A percentile compares a stretch with the other conserved stretches of the same genome.
phyloP scores from a whole-genome alignment of 441 rosid species.

The Pelargonium australe region DNA sequence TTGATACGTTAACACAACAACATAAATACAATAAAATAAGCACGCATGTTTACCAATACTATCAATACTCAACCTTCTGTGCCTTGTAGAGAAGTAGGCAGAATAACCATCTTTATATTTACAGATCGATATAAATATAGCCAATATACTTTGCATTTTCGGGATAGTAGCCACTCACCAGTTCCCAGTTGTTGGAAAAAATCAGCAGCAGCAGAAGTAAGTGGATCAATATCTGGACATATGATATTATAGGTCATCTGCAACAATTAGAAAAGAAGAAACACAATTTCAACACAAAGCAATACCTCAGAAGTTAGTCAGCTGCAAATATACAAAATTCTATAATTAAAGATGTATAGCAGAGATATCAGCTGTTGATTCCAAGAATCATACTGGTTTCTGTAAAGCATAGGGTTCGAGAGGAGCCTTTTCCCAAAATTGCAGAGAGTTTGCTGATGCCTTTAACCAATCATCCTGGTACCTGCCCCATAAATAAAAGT shows the following conservation, averaged over 20 bases:
- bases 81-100: slow-evolving; percentile 1
- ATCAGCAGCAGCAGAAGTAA: slow-evolving; percentile 87
- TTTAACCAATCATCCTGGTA: slow-evolving; percentile 99
- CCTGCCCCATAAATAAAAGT: slow-evolving; percentile 34
- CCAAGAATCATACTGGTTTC: slow-evolving; percentile 61
- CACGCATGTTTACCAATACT: not conserved
- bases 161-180: slow-evolving; percentile 40
- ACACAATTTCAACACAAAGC: slow-evolving; percentile 2
- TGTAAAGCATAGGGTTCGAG: slow-evolving; percentile 88
- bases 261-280: slow-evolving; percentile 30
- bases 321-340: slow-evolving; percentile 1
- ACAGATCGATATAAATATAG: slow-evolving; percentile 1
- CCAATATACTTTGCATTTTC: slow-evolving; percentile 9
- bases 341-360: slow-evolving; percentile 10
- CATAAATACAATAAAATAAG: not conserved
- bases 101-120: not conserved
- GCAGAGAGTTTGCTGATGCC: slow-evolving; percentile 76
- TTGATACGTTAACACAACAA: not conserved
- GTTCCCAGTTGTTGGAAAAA: slow-evolving; percentile 98
- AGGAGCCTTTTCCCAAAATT: slow-evolving; percentile 99
- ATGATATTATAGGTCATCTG: slow-evolving; percentile 82
- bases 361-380: slow-evolving; percentile 6
- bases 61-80: not conserved
- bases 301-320: slow-evolving; percentile 11
- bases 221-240: slow-evolving; percentile 98